Evolutionary conservation across 1,284 basidiomycete species (phyloP), one percentile per base, ranked within the genome.

Genomic region (Heterobasidion irregulare): DNA sequence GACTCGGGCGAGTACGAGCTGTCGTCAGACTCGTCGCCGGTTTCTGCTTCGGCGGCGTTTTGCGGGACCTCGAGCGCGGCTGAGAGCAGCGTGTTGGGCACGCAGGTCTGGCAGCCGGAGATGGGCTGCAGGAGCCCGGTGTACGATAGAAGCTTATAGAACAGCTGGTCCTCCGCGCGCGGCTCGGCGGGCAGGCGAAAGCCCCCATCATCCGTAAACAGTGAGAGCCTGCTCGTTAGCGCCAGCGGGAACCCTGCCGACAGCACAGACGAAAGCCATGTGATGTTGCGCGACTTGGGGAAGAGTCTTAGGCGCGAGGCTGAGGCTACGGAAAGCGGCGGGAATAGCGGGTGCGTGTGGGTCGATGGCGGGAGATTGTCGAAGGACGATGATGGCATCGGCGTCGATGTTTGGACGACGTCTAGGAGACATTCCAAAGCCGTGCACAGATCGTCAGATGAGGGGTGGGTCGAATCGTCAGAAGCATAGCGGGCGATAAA

Each of bases 81-180:
- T 19, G 2, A 12, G 18, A 53, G 47, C 48, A 2, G 10, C 16
- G 33, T 10, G 33, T 4, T 12, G 6, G 53, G 44, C 2, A 36
- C 18, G 12, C 10, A 15, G 3, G 57, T 6, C 2, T 10, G 2
- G 16, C 1, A 6, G 7, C 55, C 32, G 49, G 35, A 6, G 26
- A 47, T 19, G 35, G 34, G 44, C 8, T 18, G 47, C 34, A 64
- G 61, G 47, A 75, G 71, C 8, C 74, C 75, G 4, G 68, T 69
- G 26, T 68, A 62, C 35, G 72, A 72, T 4, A 76, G 59, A 26
- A 77, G 68, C 50, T 66, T 68, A 53, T 69, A 66, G 52, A 76
- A 73, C 6, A 70, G 53, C 44, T 47, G 46, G 15, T 61, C 65
- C 57, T 57, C 64, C 44, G 55, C 43, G 18, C 19, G 32, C 44